A percentile compares a stretch with the other conserved stretches of the same genome.
These are phyloP conservation scores for Dothideomycetidae sp. DNA, from an alignment of 2,329 filamentous ascomycete species.

Conservation along the genomic window DNA sequence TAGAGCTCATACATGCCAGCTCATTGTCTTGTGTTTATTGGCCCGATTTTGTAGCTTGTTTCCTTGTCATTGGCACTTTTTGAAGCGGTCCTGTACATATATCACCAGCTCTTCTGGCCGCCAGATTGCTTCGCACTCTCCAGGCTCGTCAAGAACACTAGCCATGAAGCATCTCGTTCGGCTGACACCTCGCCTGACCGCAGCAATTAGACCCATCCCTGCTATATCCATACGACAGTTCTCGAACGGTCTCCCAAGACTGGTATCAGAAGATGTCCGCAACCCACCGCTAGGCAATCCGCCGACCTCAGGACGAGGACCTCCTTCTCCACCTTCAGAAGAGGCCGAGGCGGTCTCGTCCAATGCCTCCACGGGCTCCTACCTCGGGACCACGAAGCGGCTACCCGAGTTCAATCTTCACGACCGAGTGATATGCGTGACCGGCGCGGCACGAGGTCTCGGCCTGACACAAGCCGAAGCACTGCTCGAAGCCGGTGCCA, in stretches of 20 bases:
- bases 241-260: background rate
- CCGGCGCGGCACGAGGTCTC: constrained; percentile 56
- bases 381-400: constrained; percentile 24
- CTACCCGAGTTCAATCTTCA: constrained; percentile 64
- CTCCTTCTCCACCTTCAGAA: constrained; percentile 20
- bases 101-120: no score
- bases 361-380: constrained; percentile 19
- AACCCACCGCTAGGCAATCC: constrained; percentile 21
- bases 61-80: no score
- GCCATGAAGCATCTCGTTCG: no score
- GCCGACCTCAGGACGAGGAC: constrained; percentile 16
- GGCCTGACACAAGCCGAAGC: constrained; percentile 63
- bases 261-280: constrained; percentile 13
- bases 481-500: constrained; percentile 61
- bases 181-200: no score
- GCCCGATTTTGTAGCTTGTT: no score
- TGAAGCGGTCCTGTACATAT: no score
- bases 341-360: constrained; percentile 20
- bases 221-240: no score
- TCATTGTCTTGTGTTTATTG: no score
- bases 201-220: no score
- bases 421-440: constrained; percentile 56
- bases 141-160: no score
- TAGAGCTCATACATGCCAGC: no score
- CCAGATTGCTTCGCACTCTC: no score